phyloP scores from a whole-genome alignment of 2,329 filamentous ascomycete species.

The Paracorniculantispora psalliotae region DNA sequence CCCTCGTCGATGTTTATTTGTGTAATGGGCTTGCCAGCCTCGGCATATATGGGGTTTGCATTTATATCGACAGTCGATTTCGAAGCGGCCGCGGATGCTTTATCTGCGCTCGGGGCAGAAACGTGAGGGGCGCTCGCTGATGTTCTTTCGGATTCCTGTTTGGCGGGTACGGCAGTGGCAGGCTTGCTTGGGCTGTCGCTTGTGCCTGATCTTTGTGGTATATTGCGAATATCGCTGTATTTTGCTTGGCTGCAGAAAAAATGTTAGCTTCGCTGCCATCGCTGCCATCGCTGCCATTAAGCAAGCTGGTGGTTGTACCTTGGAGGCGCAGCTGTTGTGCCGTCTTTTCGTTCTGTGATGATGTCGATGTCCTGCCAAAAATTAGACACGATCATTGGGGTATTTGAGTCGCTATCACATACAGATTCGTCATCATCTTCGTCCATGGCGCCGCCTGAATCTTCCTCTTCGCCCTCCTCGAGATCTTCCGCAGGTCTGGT shows the following conservation, averaged over 20 bases:
- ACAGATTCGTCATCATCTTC: slow-evolving; percentile 55
- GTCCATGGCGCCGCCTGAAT: slow-evolving; percentile 56
- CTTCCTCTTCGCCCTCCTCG: slow-evolving; percentile 61
- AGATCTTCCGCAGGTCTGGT: slow-evolving; percentile 46
- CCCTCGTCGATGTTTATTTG: slow-evolving; percentile 69
- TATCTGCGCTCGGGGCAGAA: slow-evolving; percentile 42
- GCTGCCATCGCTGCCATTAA: neutral
- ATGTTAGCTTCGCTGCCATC: neutral
- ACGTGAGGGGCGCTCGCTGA: slow-evolving; percentile 25
- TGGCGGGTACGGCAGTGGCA: slow-evolving; percentile 37
- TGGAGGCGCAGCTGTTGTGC: slow-evolving; percentile 54
- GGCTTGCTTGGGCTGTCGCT: slow-evolving; percentile 46
- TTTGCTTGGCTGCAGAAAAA: slow-evolving; percentile 45
- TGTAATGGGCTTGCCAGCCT: slow-evolving; percentile 75
- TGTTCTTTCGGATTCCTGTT: slow-evolving; percentile 34
- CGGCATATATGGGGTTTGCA: slow-evolving; percentile 72
- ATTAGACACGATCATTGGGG: neutral
- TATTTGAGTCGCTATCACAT: slow-evolving; percentile 12
- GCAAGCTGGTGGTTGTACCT: slow-evolving; percentile 37
- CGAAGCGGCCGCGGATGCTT: slow-evolving; percentile 60
- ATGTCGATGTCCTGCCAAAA: slow-evolving; percentile 58
- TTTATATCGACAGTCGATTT: slow-evolving; percentile 84
- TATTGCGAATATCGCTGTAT: slow-evolving; percentile 62
- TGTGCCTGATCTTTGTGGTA: slow-evolving; percentile 54
- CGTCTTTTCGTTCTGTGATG: slow-evolving; percentile 62